Percentiles rank a stretch among this genome's conserved stretches.
These are phyloP conservation scores for Akanthomyces dipterigenus DNA, from an alignment of 2,329 filamentous ascomycete genomes.

Conservation along the genomic window DNA sequence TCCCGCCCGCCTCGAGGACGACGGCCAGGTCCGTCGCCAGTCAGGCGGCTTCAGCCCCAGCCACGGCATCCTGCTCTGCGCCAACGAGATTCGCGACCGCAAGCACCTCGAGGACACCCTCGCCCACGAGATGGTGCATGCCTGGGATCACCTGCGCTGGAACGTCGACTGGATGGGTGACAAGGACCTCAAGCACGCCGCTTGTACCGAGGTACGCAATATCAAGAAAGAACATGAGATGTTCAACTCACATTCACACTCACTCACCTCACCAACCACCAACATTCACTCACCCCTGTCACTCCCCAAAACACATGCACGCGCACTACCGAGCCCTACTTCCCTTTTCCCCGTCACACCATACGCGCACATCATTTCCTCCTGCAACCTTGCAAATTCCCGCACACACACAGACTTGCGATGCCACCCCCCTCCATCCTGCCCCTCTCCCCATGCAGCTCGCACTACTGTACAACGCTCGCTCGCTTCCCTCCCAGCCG, in stretches of 20 bases:
- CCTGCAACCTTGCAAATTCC: slow-evolving; percentile 2
- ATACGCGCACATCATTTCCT: slow-evolving; percentile 1
- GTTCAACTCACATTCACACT: slow-evolving; percentile 1
- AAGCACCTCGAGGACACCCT: slow-evolving; percentile 88
- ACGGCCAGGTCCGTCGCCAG: slow-evolving; percentile 56
- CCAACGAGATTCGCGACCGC: slow-evolving; percentile 77
- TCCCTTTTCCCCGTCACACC: not conserved
- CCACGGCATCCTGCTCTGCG: slow-evolving; percentile 85
- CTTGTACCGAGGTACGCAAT: slow-evolving; percentile 89
- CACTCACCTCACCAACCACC: not conserved
- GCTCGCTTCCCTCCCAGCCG: not conserved
- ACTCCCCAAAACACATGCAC: not conserved
- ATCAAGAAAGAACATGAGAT: slow-evolving; percentile 14
- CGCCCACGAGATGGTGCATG: slow-evolving; percentile 96
- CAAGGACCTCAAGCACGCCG: slow-evolving; percentile 76
- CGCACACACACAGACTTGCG: not conserved
- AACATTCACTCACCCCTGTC: not conserved
- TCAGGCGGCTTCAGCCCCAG: slow-evolving; percentile 79
- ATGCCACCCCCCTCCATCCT: not conserved
- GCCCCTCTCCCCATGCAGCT: not conserved
- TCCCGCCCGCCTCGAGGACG: slow-evolving; percentile 47
- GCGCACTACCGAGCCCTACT: not conserved
- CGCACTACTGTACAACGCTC: slow-evolving; percentile 12
- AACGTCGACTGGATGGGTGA: slow-evolving; percentile 74
- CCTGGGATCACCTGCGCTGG: slow-evolving; percentile 87